A percentile compares a stretch with the other conserved stretches of the same genome.
Conservation (phyloP, 208 protist species). For the Acanthamoeba castellanii region DNA sequence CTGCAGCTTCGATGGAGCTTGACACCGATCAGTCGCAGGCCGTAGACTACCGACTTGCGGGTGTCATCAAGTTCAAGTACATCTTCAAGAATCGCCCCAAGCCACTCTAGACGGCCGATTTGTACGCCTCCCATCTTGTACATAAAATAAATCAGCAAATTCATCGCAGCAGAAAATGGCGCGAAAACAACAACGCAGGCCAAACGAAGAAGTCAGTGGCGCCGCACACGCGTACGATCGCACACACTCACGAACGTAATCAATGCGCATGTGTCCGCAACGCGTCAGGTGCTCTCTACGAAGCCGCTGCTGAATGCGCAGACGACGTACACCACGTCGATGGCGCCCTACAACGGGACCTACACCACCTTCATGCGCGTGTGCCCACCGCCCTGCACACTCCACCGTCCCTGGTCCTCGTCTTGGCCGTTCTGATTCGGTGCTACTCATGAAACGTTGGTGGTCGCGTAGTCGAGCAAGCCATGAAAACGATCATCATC, state of each 20-base stretch:
- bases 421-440: not conserved
- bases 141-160: conserved; percentile 1
- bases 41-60: conserved; percentile 7
- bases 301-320: conserved; percentile 51
- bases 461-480: not conserved
- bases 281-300: conserved; percentile 44
- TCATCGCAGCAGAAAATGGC: not conserved
- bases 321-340: conserved; percentile 54
- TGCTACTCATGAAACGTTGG: too few relatives aligned
- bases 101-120: not conserved
- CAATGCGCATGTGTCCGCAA: not conserved
- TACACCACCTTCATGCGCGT: conserved; percentile 12
- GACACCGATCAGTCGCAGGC: not conserved
- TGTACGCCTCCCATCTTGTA: not conserved
- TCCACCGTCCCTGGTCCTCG: not conserved
- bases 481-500: too few relatives aligned
- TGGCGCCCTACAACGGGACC: not conserved
- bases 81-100: conserved; percentile 68
- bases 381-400: conserved; percentile 39
- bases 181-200: not conserved
- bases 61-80: conserved; percentile 47
- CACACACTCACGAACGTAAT: not conserved
- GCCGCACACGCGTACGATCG: not conserved
- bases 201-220: not conserved
- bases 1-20: not conserved